phyloP scores from a whole-genome alignment of 1,284 basidiomycete genomes.

The Porogramme epimiltina region DNA sequence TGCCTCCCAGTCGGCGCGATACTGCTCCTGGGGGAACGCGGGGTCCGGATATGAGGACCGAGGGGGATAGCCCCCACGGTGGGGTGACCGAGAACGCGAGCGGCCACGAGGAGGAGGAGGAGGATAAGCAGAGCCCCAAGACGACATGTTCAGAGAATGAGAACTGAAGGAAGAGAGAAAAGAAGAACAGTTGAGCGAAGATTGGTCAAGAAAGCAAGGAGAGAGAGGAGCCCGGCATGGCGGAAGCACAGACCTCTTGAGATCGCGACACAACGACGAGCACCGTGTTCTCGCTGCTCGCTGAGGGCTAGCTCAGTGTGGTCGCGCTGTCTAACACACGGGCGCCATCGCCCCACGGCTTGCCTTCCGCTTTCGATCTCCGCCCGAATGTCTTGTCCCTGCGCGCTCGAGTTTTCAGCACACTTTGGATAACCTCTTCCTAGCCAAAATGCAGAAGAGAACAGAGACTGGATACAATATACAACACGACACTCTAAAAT shows the following conservation, averaged over 20 bases:
- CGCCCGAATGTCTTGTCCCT: slow-evolving; percentile 37
- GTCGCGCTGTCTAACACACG: slow-evolving; percentile 63
- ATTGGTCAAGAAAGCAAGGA: slow-evolving; percentile 57
- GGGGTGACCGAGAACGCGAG: slow-evolving; percentile 79
- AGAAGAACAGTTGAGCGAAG: slow-evolving; percentile 61
- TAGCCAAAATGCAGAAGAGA: neutral
- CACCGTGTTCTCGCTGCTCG: slow-evolving; percentile 54
- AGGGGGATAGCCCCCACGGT: slow-evolving; percentile 52
- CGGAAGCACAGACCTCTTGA: slow-evolving; percentile 85
- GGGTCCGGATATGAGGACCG: slow-evolving; percentile 60
- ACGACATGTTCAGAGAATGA: slow-evolving; percentile 56
- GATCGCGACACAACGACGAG: slow-evolving; percentile 55
- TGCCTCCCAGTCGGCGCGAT: slow-evolving; percentile 65
- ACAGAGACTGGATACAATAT: too few species aligned
- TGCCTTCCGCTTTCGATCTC: slow-evolving; percentile 40
- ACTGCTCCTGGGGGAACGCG: slow-evolving; percentile 53
- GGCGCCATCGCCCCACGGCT: slow-evolving; percentile 19
- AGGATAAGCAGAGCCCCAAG: slow-evolving; percentile 63
- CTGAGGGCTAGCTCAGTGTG: slow-evolving; percentile 51
- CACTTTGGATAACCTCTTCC: too few species aligned
- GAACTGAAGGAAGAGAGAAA: slow-evolving; percentile 64
- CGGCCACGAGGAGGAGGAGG: slow-evolving; percentile 58
- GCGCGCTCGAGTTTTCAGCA: neutral
- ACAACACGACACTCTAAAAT: slow-evolving; percentile 51
- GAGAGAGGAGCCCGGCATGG: slow-evolving; percentile 77